Conservation (phyloP, 140 eudicot species). For the Erigeron philadelphicus region DNA sequence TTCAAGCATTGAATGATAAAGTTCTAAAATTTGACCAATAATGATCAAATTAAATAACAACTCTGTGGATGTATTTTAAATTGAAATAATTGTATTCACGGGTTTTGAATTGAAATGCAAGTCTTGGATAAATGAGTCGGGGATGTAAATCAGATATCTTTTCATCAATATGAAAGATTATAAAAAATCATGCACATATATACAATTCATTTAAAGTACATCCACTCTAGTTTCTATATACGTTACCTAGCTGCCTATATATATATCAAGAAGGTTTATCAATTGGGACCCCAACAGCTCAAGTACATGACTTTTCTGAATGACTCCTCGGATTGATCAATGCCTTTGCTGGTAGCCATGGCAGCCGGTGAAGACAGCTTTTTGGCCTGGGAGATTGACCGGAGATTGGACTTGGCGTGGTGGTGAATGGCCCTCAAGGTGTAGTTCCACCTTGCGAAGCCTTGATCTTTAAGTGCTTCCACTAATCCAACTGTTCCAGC, state of each 20-base stretch:
- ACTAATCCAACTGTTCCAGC: slow-evolving; percentile 43
- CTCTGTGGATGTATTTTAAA: too few relatives aligned
- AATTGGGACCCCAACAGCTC: slow-evolving; percentile 59
- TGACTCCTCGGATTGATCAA: slow-evolving; percentile 42
- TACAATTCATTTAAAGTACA: slow-evolving; percentile 28
- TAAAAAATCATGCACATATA: neutral
- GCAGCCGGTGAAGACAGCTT: slow-evolving; percentile 33
- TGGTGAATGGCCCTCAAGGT: slow-evolving; percentile 43
- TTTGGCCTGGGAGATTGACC: slow-evolving; percentile 31
- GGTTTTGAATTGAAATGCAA: too few relatives aligned
- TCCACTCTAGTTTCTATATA: neutral
- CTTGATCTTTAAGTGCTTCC: slow-evolving; percentile 57
- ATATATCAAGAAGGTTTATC: neutral
- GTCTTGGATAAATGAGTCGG: neutral
- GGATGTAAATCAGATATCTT: neutral
- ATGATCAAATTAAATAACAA: too few relatives aligned
- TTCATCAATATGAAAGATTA: neutral
- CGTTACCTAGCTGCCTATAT: neutral
- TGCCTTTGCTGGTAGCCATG: slow-evolving; percentile 15
- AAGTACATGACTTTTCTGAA: slow-evolving; percentile 51
- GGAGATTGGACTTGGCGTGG: slow-evolving; percentile 32
- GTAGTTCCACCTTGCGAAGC: slow-evolving; percentile 52
- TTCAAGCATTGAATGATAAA: too few relatives aligned
- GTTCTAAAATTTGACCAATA: too few relatives aligned
- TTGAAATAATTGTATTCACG: too few relatives aligned